Evolutionary conservation across 1,139 yeast species (phyloP).

Genomic region (Trichomonascaceae sp.): DNA sequence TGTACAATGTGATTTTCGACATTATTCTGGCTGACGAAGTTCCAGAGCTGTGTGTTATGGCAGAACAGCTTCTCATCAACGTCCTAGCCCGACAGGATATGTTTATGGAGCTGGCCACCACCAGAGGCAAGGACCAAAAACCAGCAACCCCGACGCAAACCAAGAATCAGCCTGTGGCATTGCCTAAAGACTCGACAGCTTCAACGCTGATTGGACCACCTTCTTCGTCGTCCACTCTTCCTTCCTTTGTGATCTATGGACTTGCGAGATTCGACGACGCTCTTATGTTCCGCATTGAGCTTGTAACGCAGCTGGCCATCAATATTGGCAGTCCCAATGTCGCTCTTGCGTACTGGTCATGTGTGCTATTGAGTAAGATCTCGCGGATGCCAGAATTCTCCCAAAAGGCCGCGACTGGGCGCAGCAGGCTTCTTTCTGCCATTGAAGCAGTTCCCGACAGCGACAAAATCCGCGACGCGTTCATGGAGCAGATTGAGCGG

Average conservation of each 20-base stretch:
- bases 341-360: constrained; percentile 38
- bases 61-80: constrained; percentile 34
- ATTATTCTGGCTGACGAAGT: constrained; percentile 32
- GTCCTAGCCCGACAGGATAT: constrained; percentile 41
- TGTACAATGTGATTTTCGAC: constrained; percentile 41
- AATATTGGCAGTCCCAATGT: constrained; percentile 48
- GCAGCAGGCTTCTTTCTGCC: constrained; percentile 57
- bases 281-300: constrained; percentile 49
- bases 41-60: constrained; percentile 23
- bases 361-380: constrained; percentile 18
- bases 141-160: constrained; percentile 1
- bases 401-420: constrained; percentile 24
- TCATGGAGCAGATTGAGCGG: constrained; percentile 56
- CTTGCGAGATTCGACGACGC: constrained; percentile 56
- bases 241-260: constrained; percentile 45
- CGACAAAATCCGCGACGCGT: constrained; percentile 53
- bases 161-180: not conserved
- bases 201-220: constrained; percentile 1
- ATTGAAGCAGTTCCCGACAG: constrained; percentile 63
- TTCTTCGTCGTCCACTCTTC: constrained; percentile 1
- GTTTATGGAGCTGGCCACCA: constrained; percentile 18
- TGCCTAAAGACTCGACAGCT: constrained; percentile 5
- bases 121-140: constrained; percentile 9
- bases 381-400: constrained; percentile 25
- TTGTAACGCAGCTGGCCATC: constrained; percentile 57